Conservation (phyloP, 441 rosid species). For the Pelargonium citronellum region DNA sequence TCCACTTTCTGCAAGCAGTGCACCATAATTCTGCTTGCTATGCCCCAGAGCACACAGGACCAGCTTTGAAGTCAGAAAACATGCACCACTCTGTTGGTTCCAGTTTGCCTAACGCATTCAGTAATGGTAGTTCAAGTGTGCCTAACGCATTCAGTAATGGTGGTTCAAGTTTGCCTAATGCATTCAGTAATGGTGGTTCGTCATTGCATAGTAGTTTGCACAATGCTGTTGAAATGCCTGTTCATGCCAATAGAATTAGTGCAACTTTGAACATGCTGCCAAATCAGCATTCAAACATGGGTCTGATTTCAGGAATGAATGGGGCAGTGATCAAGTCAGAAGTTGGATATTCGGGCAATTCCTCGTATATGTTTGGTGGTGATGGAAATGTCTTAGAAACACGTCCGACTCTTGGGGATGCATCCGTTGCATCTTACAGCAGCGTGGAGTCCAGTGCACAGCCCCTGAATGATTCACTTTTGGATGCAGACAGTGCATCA, state of each 20-base stretch:
- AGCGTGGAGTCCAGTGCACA: constrained; percentile 70
- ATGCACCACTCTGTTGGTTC: constrained; percentile 51
- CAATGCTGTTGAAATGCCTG: constrained; percentile 57
- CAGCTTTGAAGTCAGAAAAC: constrained; percentile 49
- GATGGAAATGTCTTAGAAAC: constrained; percentile 58
- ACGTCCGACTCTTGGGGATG: constrained; percentile 59
- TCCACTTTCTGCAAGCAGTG: constrained; percentile 34
- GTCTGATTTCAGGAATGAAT: constrained; percentile 66
- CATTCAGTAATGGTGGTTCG: constrained; percentile 51
- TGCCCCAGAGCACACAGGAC: constrained; percentile 49
- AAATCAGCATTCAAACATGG: constrained; percentile 58
- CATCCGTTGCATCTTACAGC: constrained; percentile 63
- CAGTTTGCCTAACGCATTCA: constrained; percentile 40
- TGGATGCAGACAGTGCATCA: constrained; percentile 64
- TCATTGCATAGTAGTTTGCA: constrained; percentile 50
- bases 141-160: constrained; percentile 37
- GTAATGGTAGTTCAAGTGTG: constrained; percentile 4
- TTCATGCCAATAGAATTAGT: constrained; percentile 54
- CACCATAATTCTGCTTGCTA: constrained; percentile 54
- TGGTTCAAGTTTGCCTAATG: constrained; percentile 3
- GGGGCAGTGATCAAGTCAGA: constrained; percentile 80
- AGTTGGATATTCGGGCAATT: constrained; percentile 55
- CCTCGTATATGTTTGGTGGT: constrained; percentile 61
- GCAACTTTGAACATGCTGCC: constrained; percentile 51
- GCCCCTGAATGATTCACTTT: constrained; percentile 53